Conservation (phyloP, 768 basidiomycete species). For the Tylopilus rubrobrunneus region DNA sequence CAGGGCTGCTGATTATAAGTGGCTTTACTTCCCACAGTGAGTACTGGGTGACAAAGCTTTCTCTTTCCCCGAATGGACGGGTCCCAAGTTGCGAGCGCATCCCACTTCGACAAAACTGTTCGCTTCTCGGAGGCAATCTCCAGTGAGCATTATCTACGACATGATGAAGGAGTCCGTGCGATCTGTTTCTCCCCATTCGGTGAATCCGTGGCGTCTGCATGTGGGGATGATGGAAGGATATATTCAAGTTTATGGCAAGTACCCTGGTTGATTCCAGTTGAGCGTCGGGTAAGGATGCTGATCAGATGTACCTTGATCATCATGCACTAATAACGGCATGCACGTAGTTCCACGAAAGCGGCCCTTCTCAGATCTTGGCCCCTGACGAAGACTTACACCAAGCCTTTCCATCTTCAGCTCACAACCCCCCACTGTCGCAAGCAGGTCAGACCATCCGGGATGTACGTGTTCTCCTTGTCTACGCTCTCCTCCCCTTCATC, state of each 20-base stretch:
- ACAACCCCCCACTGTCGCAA: too few relatives aligned
- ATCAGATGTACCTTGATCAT: background rate
- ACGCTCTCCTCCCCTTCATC: too few relatives aligned
- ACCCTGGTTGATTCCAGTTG: background rate
- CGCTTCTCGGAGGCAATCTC: background rate
- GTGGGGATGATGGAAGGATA: background rate
- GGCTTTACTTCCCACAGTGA: too few relatives aligned
- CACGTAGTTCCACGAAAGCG: too few relatives aligned
- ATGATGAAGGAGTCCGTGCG: background rate
- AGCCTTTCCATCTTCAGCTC: too few relatives aligned
- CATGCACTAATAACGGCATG: background rate
- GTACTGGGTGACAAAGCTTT: background rate
- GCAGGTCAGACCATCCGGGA: too few relatives aligned
- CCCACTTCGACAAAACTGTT: background rate
- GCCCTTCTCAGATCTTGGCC: too few relatives aligned
- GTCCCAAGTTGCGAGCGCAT: background rate
- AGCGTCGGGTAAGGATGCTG: background rate
- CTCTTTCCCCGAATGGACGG: background rate
- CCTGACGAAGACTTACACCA: too few relatives aligned
- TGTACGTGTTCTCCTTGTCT: too few relatives aligned
- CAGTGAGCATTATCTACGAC: background rate
- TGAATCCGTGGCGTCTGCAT: background rate
- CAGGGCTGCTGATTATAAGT: background rate
- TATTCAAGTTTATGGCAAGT: background rate
- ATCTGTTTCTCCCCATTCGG: slow-evolving; percentile 7